Evolutionary conservation across 1,139 yeast species (phyloP).

Genomic region (Kodamaea alishanica): DNA sequence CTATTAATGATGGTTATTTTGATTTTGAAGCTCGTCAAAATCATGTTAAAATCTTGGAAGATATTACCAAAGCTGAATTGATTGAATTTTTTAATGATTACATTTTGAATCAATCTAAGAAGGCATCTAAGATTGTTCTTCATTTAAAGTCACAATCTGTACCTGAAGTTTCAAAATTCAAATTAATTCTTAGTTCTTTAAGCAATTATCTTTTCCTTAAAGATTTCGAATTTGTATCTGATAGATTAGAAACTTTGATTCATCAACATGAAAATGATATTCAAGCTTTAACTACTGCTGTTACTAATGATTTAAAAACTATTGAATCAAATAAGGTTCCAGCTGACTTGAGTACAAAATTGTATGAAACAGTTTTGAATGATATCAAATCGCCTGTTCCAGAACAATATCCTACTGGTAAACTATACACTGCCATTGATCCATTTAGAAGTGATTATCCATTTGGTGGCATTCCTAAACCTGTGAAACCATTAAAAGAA

Average conservation of each 20-base stretch:
- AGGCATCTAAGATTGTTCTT: constrained; percentile 52
- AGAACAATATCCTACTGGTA: constrained; percentile 26
- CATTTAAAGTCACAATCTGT: constrained; percentile 63
- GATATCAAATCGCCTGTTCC: constrained; percentile 25
- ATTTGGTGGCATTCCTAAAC: constrained; percentile 30
- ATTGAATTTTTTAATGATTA: constrained; percentile 49
- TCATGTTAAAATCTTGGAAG: constrained; percentile 55
- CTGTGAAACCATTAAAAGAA: constrained; percentile 30
- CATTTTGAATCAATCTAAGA: constrained; percentile 26
- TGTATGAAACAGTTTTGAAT: constrained; percentile 9
- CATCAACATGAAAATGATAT: constrained; percentile 18
- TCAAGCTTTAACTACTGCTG: constrained; percentile 14
- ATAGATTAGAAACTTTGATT: constrained; percentile 25
- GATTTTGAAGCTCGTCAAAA: constrained; percentile 60
- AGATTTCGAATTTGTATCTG: constrained; percentile 25
- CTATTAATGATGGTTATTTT: constrained; percentile 71
- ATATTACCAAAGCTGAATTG: constrained; percentile 56
- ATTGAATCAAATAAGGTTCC: constrained; percentile 3
- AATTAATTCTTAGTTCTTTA: constrained; percentile 26
- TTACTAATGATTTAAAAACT: constrained; percentile 11
- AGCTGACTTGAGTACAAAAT: constrained; percentile 9
- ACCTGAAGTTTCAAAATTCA: constrained; percentile 23
- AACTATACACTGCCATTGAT: constrained; percentile 16
- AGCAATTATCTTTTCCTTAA: constrained; percentile 25
- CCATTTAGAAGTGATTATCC: constrained; percentile 24